Evolutionary conservation across 2,329 filamentous ascomycete species (phyloP).

Genomic region (Apiospora kogelbergensis): DNA sequence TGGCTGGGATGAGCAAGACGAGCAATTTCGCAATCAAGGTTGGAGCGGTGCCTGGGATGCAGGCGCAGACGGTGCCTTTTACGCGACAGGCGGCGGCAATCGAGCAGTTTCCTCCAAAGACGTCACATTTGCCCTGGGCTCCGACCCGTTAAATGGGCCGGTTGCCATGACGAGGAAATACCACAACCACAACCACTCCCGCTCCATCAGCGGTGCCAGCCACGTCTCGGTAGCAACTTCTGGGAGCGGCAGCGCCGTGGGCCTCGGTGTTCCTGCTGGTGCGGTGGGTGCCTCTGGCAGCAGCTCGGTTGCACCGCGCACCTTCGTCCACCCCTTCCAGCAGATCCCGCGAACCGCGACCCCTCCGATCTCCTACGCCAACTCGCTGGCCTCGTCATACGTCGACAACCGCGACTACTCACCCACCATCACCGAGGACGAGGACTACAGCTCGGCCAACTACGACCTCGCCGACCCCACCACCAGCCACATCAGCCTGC

Average conservation of each 20-base stretch:
- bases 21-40: slow-evolving; percentile 28
- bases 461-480: slow-evolving; percentile 18
- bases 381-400: slow-evolving; percentile 54
- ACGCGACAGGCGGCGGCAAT: slow-evolving; percentile 12
- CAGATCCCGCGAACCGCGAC: slow-evolving; percentile 62
- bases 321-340: slow-evolving; percentile 65
- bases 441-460: slow-evolving; percentile 31
- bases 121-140: slow-evolving; percentile 46
- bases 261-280: slow-evolving; percentile 3
- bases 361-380: slow-evolving; percentile 58
- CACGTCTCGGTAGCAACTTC: slow-evolving; percentile 57
- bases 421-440: slow-evolving; percentile 55
- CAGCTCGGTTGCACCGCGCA: slow-evolving; percentile 26
- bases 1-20: slow-evolving; percentile 56
- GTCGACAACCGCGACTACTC: slow-evolving; percentile 51
- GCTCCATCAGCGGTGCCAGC: slow-evolving; percentile 59
- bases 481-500: slow-evolving; percentile 22
- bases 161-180: slow-evolving; percentile 32
- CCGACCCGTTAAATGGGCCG: slow-evolving; percentile 25
- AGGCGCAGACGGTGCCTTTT: not conserved
- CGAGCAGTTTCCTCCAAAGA: slow-evolving; percentile 36
- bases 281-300: slow-evolving; percentile 17
- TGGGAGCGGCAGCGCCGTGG: slow-evolving; percentile 43
- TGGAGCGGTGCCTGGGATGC: slow-evolving; percentile 9
- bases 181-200: slow-evolving; percentile 52